Conservation (phyloP, 164 flowering plant species). For the Saururus chinensis region DNA sequence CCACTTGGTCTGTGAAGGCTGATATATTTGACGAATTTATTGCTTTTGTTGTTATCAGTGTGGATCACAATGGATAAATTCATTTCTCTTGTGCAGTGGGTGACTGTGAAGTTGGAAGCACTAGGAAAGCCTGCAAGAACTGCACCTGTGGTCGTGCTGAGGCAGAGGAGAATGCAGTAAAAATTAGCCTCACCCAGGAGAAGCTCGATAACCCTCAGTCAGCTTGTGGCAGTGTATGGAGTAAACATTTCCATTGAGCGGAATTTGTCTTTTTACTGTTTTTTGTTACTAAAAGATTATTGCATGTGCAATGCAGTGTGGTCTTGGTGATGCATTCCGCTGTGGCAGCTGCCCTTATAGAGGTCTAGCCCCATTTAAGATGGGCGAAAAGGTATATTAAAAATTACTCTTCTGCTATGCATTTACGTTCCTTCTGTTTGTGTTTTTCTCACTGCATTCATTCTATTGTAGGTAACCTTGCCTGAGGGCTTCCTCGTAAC, state of each 20-base stretch:
- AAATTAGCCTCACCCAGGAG: slow-evolving; percentile 63
- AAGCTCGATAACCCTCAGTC: slow-evolving; percentile 82
- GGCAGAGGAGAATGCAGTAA: slow-evolving; percentile 58
- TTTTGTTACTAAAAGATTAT: not conserved
- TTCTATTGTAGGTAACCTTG: slow-evolving; percentile 14
- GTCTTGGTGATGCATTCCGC: slow-evolving; percentile 96
- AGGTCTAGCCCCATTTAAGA: slow-evolving; percentile 85
- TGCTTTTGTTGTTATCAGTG: no score
- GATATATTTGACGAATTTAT: not conserved
- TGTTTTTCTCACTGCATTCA: not conserved
- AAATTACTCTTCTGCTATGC: not conserved
- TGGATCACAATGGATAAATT: no score
- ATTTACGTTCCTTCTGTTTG: not conserved
- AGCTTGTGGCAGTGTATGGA: slow-evolving; percentile 90
- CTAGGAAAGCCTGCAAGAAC: slow-evolving; percentile 95
- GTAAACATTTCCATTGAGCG: not conserved
- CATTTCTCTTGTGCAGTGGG: slow-evolving; percentile 31
- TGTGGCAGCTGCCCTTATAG: slow-evolving; percentile 89
- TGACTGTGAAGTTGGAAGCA: slow-evolving; percentile 89
- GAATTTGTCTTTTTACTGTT: not conserved
- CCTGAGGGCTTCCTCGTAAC: slow-evolving; percentile 18
- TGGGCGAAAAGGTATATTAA: slow-evolving; percentile 77
- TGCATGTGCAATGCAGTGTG: slow-evolving; percentile 50
- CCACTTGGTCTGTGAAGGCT: slow-evolving; percentile 37
- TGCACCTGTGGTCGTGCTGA: slow-evolving; percentile 95